Percentiles rank a stretch among this genome's conserved stretches.
phyloP scores from a whole-genome alignment of 345 rosid genomes.

The Erysimum cheiranthoides region DNA sequence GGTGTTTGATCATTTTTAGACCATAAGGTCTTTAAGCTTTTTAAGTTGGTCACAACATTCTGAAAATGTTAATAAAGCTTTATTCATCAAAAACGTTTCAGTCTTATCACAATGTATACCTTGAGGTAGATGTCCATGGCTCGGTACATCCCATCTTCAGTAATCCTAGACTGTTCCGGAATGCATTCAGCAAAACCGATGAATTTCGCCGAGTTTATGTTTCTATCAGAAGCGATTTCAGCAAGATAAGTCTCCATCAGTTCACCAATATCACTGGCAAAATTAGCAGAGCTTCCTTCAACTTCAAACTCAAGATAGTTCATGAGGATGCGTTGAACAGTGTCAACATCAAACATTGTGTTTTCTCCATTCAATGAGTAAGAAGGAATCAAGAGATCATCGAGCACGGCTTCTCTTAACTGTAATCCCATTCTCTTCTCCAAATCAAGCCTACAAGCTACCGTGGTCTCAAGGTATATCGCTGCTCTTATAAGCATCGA shows the following conservation, averaged over 20 bases:
- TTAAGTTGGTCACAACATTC: background rate
- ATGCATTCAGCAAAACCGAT: constrained; percentile 68
- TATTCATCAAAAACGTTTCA: background rate
- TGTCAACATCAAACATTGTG: constrained; percentile 75
- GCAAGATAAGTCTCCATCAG: constrained; percentile 82
- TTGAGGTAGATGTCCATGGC: constrained; percentile 91
- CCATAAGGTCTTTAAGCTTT: background rate
- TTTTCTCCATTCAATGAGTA: constrained; percentile 60
- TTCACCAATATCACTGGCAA: constrained; percentile 56
- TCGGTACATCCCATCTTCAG: constrained; percentile 86
- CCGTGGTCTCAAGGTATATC: constrained; percentile 79
- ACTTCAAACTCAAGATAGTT: constrained; percentile 69
- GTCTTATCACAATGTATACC: constrained; percentile 47
- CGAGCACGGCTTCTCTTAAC: constrained; percentile 79
- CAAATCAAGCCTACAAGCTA: constrained; percentile 91
- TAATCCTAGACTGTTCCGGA: constrained; percentile 70
- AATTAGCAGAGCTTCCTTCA: constrained; percentile 45
- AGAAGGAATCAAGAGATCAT: constrained; percentile 81
- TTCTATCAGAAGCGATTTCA: constrained; percentile 79
- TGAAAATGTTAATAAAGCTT: background rate
- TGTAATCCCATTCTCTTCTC: constrained; percentile 86
- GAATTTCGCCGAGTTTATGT: constrained; percentile 60
- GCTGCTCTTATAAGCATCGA: constrained; percentile 83
- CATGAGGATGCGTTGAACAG: constrained; percentile 76
- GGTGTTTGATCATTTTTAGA: background rate